These are phyloP conservation scores for Cucumis melo DNA, from an alignment of 306 rosid species.

Conservation along the genomic window DNA sequence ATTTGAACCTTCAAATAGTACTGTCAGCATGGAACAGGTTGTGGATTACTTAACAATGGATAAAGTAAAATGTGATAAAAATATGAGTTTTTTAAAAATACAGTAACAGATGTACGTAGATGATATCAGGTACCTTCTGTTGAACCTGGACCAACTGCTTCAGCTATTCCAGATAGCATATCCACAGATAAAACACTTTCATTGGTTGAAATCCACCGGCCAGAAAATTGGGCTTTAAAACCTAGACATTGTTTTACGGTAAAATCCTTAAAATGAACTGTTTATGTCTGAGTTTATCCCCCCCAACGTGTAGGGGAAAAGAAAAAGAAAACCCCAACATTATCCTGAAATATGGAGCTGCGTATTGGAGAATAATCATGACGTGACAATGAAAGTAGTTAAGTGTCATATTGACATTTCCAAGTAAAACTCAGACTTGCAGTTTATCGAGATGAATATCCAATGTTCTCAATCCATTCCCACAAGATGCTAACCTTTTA, in stretches of 20 bases:
- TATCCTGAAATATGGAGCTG: too few relatives aligned
- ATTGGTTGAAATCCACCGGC: slow-evolving; percentile 61
- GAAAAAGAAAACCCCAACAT: too few relatives aligned
- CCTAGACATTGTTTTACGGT: slow-evolving; percentile 29
- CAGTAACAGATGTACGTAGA: not conserved
- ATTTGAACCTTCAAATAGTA: slow-evolving; percentile 43
- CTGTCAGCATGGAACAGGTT: slow-evolving; percentile 31
- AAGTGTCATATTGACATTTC: not conserved
- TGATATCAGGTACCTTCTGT: slow-evolving; percentile 52
- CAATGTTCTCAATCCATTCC: not conserved
- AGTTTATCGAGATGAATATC: not conserved
- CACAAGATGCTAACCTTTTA: slow-evolving; percentile 42
- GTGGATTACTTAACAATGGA: not conserved
- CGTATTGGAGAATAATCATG: not conserved
- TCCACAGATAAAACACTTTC: slow-evolving; percentile 60
- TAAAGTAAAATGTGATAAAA: not conserved
- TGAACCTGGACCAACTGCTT: slow-evolving; percentile 74
- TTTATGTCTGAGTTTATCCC: too few relatives aligned
- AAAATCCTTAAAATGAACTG: not conserved
- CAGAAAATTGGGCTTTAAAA: slow-evolving; percentile 51
- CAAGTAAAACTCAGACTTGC: not conserved
- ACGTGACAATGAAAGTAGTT: not conserved
- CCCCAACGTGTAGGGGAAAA: too few relatives aligned
- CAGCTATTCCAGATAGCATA: slow-evolving; percentile 41
- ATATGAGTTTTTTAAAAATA: not conserved